A percentile compares a stretch with the other conserved stretches of the same genome.
These are phyloP conservation scores for Podaxis rugospora DNA, from an alignment of 768 basidiomycete genomes.

Conservation along the genomic window DNA sequence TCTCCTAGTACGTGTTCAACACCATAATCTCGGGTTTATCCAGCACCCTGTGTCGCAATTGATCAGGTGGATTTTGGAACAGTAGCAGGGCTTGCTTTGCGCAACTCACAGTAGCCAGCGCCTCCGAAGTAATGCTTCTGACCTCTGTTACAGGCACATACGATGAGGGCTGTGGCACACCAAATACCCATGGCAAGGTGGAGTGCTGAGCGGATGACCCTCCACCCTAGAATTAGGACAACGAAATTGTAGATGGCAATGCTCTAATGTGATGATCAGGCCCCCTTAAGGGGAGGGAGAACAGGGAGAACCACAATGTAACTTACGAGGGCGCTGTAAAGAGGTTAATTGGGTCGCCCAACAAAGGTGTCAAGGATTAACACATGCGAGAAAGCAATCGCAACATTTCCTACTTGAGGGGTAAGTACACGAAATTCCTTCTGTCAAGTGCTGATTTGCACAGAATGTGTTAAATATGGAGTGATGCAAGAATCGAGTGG, in stretches of 20 bases:
- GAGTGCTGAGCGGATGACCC: slow-evolving; percentile 25
- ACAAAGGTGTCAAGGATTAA: slow-evolving; percentile 11
- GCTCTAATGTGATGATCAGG: slow-evolving; percentile 20
- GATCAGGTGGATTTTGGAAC: neutral
- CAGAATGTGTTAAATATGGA: neutral
- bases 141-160: slow-evolving; percentile 31
- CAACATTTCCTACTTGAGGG: slow-evolving; percentile 50
- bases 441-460: slow-evolving; percentile 22
- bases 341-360: neutral
- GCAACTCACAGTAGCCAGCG: slow-evolving; percentile 33
- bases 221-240: slow-evolving; percentile 41
- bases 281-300: neutral
- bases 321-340: slow-evolving; percentile 20
- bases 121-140: slow-evolving; percentile 38
- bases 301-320: neutral
- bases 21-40: slow-evolving; percentile 30
- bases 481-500: neutral
- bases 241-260: slow-evolving; percentile 49
- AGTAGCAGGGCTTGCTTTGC: neutral
- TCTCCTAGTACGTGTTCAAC: slow-evolving; percentile 41
- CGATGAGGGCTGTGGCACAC: slow-evolving; percentile 33
- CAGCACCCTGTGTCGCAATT: slow-evolving; percentile 40
- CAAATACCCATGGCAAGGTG: slow-evolving; percentile 33
- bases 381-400: slow-evolving; percentile 37
- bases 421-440: slow-evolving; percentile 36